Evolutionary conservation across 1,139 yeast genomes (phyloP).

Genomic region (Nakaseomyces kungkrabaensis): DNA sequence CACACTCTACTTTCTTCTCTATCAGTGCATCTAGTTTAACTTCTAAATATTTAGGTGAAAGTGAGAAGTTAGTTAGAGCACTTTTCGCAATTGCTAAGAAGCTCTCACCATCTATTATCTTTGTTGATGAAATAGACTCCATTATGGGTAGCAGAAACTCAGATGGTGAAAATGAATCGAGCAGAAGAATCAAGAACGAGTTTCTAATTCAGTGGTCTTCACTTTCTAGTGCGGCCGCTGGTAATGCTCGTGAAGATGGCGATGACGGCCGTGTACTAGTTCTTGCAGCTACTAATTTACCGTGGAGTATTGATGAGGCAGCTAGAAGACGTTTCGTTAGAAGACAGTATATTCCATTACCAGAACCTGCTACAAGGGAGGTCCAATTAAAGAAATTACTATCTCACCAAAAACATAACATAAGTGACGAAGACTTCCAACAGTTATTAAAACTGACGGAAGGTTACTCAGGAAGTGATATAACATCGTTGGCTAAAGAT

Average conservation of each 20-base stretch:
- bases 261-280: constrained; percentile 74
- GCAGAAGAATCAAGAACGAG: constrained; percentile 86
- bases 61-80: constrained; percentile 88
- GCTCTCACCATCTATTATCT: constrained; percentile 85
- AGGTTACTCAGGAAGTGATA: constrained; percentile 88
- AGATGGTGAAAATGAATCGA: constrained; percentile 79
- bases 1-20: constrained; percentile 86
- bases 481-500: constrained; percentile 92
- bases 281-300: constrained; percentile 90
- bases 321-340: constrained; percentile 92
- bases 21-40: constrained; percentile 89
- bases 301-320: constrained; percentile 98
- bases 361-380: constrained; percentile 73
- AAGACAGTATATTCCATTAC: constrained; percentile 88
- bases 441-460: constrained; percentile 54
- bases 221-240: constrained; percentile 87
- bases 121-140: constrained; percentile 95
- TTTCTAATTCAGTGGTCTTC: constrained; percentile 95
- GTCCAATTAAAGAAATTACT: constrained; percentile 65
- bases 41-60: constrained; percentile 86
- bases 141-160: constrained; percentile 66
- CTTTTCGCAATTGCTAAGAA: constrained; percentile 76
- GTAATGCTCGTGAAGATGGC: constrained; percentile 38
- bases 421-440: constrained; percentile 53
- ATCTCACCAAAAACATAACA: constrained; percentile 64